A percentile compares a stretch with the other conserved stretches of the same genome.
phyloP scores from a whole-genome alignment of 2,329 filamentous ascomycete genomes.

The Decorospora gaudefroyi region DNA sequence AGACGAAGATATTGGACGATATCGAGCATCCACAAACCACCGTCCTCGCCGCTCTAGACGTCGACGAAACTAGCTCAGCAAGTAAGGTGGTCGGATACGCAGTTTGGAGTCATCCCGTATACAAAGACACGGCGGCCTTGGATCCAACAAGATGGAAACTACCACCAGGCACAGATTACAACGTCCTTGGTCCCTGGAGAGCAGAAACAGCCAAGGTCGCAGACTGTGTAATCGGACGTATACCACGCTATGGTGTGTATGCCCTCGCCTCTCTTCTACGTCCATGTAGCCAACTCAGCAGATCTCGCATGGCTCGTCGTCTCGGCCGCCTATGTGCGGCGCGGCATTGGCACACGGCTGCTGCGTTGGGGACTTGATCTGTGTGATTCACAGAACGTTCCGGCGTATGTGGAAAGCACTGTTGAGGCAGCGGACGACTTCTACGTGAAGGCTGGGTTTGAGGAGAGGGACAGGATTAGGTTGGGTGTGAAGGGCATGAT shows the following conservation, averaged over 20 bases:
- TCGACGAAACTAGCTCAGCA: not conserved
- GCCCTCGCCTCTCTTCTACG: not conserved
- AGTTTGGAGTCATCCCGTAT: slow-evolving; percentile 8
- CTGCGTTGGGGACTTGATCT: slow-evolving; percentile 9
- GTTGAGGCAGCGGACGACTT: slow-evolving; percentile 7
- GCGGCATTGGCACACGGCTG: slow-evolving; percentile 7
- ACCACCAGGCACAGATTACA: slow-evolving; percentile 11
- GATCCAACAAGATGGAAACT: not conserved
- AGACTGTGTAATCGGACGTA: slow-evolving; percentile 4
- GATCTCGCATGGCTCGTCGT: slow-evolving; percentile 15
- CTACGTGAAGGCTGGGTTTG: slow-evolving; percentile 11
- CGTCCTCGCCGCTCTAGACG: slow-evolving; percentile 5
- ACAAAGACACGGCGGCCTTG: not conserved
- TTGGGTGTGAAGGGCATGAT: slow-evolving; percentile 2
- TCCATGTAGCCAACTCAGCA: not conserved
- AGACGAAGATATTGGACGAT: slow-evolving; percentile 7
- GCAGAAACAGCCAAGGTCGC: slow-evolving; percentile 4
- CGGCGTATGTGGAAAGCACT: slow-evolving; percentile 12
- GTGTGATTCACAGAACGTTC: slow-evolving; percentile 1
- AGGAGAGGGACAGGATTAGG: slow-evolving; percentile 8
- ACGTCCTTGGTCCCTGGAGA: slow-evolving; percentile 9
- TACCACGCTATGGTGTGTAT: slow-evolving; percentile 12
- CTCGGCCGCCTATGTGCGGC: slow-evolving; percentile 5
- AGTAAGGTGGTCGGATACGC: slow-evolving; percentile 9
- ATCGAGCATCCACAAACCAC: slow-evolving; percentile 9